These are phyloP conservation scores for Stipa capillata DNA, from an alignment of 176 grass and related monocot species.

Conservation along the genomic window DNA sequence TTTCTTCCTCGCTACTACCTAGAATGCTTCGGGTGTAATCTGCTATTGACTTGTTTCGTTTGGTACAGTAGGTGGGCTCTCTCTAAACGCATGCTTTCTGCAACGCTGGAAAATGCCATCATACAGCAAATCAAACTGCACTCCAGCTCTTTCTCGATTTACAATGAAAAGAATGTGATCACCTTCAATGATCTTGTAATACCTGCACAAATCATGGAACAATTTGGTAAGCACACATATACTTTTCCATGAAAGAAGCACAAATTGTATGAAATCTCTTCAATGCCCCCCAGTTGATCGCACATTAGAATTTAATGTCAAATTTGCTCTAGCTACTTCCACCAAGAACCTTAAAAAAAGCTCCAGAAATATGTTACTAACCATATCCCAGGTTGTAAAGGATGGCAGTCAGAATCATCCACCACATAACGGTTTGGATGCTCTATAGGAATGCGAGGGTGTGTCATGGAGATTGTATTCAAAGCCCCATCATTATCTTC, in stretches of 20 bases:
- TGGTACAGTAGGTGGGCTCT: slow-evolving; percentile 42
- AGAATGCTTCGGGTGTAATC: slow-evolving; percentile 8
- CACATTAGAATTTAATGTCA: not conserved
- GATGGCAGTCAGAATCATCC: slow-evolving; percentile 77
- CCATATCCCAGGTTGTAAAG: slow-evolving; percentile 94
- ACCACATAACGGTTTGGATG: slow-evolving; percentile 68
- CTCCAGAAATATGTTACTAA: slow-evolving; percentile 28
- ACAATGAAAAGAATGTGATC: slow-evolving; percentile 98
- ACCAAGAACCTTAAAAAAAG: slow-evolving; percentile 15
- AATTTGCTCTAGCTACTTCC: not conserved
- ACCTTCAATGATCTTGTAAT: slow-evolving; percentile 90
- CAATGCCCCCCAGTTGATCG: not conserved
- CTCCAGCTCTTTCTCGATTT: slow-evolving; percentile 90
- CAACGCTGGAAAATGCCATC: slow-evolving; percentile 92
- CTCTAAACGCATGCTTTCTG: slow-evolving; percentile 73
- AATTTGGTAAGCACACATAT: not conserved
- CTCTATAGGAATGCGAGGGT: slow-evolving; percentile 69
- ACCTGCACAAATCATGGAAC: slow-evolving; percentile 34
- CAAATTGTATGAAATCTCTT: not conserved
- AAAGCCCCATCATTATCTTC: slow-evolving; percentile 97
- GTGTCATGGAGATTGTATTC: slow-evolving; percentile 89
- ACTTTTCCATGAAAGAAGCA: not conserved
- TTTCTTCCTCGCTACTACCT: slow-evolving; percentile 18
- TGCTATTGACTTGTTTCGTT: slow-evolving; percentile 60
- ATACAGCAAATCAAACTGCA: slow-evolving; percentile 91